Evolutionary conservation across 257 asterid genomes (phyloP).

Genomic region (Petunia axillaris): DNA sequence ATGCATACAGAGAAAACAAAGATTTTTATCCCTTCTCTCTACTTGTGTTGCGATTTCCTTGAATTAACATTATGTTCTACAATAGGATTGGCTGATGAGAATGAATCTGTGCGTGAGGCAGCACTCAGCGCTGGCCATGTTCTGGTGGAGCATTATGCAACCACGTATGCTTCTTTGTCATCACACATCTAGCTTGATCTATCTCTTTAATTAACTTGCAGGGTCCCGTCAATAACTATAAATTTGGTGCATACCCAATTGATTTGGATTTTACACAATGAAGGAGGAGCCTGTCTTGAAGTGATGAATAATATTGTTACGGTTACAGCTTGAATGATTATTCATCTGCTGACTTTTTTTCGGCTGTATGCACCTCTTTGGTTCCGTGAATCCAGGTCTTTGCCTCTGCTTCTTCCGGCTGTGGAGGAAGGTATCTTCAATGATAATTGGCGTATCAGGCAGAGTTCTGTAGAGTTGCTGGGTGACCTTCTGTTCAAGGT

Average conservation of each 20-base stretch:
- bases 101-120: constrained; percentile 98
- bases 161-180: constrained; percentile 61
- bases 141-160: constrained; percentile 95
- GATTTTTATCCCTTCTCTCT: background rate
- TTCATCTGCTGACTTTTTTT: constrained; percentile 8
- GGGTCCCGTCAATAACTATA: background rate
- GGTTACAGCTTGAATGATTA: background rate
- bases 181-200: constrained; percentile 14
- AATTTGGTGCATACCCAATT: constrained; percentile 7
- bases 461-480: constrained; percentile 96
- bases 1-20: background rate
- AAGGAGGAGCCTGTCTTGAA: background rate
- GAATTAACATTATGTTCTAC: constrained; percentile 29
- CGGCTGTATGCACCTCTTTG: constrained; percentile 8
- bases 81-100: constrained; percentile 98
- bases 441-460: constrained; percentile 98
- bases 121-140: constrained; percentile 99
- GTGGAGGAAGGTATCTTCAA: constrained; percentile 99
- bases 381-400: constrained; percentile 54
- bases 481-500: constrained; percentile 99
- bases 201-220: background rate
- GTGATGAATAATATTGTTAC: constrained; percentile 9
- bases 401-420: constrained; percentile 97
- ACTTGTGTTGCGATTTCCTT: constrained; percentile 9
- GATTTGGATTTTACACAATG: constrained; percentile 16